Percentiles rank a stretch among this genome's conserved stretches.
These are phyloP conservation scores for Pichia californica DNA, from an alignment of 805 yeast species.

Conservation along the genomic window DNA sequence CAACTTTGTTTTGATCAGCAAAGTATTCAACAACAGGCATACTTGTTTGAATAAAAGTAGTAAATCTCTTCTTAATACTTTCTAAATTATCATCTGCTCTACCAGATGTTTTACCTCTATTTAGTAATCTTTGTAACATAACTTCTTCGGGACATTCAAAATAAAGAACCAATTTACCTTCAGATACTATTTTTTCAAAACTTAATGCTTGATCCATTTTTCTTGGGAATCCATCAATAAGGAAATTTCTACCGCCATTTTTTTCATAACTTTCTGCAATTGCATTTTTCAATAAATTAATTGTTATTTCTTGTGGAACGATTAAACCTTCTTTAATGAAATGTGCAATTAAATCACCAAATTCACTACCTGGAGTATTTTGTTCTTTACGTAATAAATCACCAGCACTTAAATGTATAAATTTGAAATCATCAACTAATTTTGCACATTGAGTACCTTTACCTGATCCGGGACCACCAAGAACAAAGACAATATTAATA, in stretches of 20 bases:
- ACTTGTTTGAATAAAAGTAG: conserved; percentile 77
- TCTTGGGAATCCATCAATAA: conserved; percentile 95
- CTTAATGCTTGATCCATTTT: conserved; percentile 96
- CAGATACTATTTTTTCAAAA: conserved; percentile 76
- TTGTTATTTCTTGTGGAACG: conserved; percentile 90
- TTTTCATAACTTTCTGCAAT: conserved; percentile 46
- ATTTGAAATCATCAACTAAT: conserved; percentile 71
- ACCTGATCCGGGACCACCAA: conserved; percentile 98
- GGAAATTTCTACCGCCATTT: conserved; percentile 57
- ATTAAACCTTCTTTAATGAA: conserved; percentile 83
- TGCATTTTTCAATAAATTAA: conserved; percentile 76
- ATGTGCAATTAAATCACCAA: conserved; percentile 77
- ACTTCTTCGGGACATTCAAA: conserved; percentile 78
- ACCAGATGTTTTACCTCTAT: conserved; percentile 93
- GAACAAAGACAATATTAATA: conserved; percentile 77
- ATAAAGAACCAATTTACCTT: conserved; percentile 62
- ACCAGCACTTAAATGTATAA: conserved; percentile 93
- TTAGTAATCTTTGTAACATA: conserved; percentile 77
- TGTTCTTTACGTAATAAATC: conserved; percentile 93
- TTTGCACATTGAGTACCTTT: conserved; percentile 95
- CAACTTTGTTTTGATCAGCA: conserved; percentile 66
- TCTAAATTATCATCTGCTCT: conserved; percentile 90
- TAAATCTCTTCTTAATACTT: conserved; percentile 83
- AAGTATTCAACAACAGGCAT: conserved; percentile 91
- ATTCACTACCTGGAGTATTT: conserved; percentile 69